Evolutionary conservation across 495 filamentous ascomycete species (phyloP), one percentile per base, ranked within the genome.

Genomic region (Hyaloscypha hepaticicola): DNA sequence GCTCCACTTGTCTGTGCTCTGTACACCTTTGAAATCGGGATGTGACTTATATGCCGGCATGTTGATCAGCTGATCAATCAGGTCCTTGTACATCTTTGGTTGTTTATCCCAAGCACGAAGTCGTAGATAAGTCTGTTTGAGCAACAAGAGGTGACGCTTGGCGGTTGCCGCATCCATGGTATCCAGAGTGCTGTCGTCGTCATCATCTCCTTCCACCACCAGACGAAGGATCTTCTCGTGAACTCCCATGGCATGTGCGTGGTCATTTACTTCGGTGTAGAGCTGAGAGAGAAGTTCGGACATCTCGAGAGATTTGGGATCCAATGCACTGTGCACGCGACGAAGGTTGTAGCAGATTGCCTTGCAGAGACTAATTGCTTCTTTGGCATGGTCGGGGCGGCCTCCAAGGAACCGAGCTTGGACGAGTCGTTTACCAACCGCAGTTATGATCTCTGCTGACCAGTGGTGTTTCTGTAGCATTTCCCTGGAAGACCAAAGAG

Each of bases 241-340:
- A 45, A 88, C 71, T 2, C 77, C 72, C 24, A 79, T 80, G 0
- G 83, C 81, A 16, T 84, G 79, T 14, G 79, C 75, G 66, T 83
- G 71, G 49, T 82, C 78, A 0, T 76, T 74, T 3, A 79, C 80
- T 2, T 75, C 76, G 1, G 82, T 80, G 65, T 82, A 85, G 19
- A 88, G 75, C 0, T 76, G 77, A 0, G 84, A 83, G 0, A 88
- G 79, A 48, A 87, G 78, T 63, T 81, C 77, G 29, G 77, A 79
- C 78, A 86, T 83, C 9, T 82, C 77, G 25, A 88, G 73, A 0
- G 85, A 80, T 22, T 83, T 78, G 5, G 72, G 72, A 66, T 88
- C 82, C 5, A 82, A 77, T 26, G 79, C 78, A 21, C 84, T 84
- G 69, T 81, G 84, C 6, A 81, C 80, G 49, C 84, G 82, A 7